These are phyloP conservation scores for Dalechampia spathulata DNA, from an alignment of 441 rosid species.

Conservation along the genomic window DNA sequence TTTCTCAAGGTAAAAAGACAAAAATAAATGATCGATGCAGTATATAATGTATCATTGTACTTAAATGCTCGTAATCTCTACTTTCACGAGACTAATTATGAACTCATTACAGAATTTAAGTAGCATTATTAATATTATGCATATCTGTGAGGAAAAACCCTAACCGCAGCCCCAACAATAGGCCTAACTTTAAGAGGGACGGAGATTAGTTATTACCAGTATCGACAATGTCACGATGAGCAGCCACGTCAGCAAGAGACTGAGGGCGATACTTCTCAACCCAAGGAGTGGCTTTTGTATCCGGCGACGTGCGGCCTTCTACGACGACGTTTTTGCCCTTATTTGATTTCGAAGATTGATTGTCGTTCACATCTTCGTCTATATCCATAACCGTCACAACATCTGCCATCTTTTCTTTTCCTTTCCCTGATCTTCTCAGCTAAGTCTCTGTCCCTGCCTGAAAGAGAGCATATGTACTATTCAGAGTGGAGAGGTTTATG, in stretches of 20 bases:
- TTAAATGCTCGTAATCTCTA: too few relatives aligned
- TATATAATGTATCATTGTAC: too few relatives aligned
- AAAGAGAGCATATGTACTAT: too few relatives aligned
- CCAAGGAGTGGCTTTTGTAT: slow-evolving; percentile 71
- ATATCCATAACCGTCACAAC: slow-evolving; percentile 55
- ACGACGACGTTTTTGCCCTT: slow-evolving; percentile 48
- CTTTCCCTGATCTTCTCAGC: too few relatives aligned
- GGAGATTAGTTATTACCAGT: slow-evolving; percentile 52
- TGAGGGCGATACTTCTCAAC: slow-evolving; percentile 97
- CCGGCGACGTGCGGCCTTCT: slow-evolving; percentile 23
- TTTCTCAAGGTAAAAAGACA: too few relatives aligned
- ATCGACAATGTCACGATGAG: slow-evolving; percentile 94
- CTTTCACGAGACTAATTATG: too few relatives aligned
- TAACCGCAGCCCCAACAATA: slow-evolving; percentile 4
- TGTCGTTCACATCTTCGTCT: slow-evolving; percentile 38
- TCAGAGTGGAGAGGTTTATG: too few relatives aligned
- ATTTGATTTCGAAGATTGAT: slow-evolving; percentile 24
- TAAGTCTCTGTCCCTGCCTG: too few relatives aligned
- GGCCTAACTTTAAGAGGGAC: too few relatives aligned
- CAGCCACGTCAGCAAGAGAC: slow-evolving; percentile 94
- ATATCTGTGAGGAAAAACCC: slow-evolving; percentile 16
- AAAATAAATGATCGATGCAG: too few relatives aligned
- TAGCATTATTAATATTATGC: too few relatives aligned
- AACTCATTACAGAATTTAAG: too few relatives aligned
- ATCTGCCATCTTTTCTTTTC: slow-evolving; percentile 38